Percentiles rank a stretch among this genome's conserved stretches.
phyloP scores from a whole-genome alignment of 768 basidiomycete species.

The Coprinopsis sp. region DNA sequence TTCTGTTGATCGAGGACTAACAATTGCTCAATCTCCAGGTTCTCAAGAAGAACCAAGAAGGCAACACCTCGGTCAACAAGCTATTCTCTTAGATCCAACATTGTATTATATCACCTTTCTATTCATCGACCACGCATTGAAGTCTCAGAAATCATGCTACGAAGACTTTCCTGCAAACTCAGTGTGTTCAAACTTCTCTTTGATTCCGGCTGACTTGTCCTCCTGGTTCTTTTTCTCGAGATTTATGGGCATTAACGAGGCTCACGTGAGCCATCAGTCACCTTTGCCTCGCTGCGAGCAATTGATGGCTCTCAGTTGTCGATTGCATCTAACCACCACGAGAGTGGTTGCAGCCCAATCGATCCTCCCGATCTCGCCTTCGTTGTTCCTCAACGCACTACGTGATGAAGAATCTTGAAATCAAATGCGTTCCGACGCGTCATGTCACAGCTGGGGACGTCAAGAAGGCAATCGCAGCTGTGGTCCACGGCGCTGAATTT shows the following conservation, averaged over 20 bases:
- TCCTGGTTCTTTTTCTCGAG: no score
- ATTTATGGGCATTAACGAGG: no score
- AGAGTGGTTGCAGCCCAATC: not conserved
- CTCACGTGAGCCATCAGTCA: not conserved
- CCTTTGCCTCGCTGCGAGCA: not conserved
- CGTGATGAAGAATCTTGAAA: not conserved
- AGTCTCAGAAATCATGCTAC: no score
- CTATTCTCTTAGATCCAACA: conserved; percentile 72
- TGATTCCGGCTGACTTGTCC: no score
- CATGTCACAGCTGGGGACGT: not conserved
- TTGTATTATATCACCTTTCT: conserved; percentile 11
- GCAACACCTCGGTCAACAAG: conserved; percentile 92
- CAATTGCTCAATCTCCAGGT: conserved; percentile 42
- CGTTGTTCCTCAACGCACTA: not conserved
- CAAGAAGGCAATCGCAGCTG: not conserved
- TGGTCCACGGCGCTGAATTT: not conserved
- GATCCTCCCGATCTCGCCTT: not conserved
- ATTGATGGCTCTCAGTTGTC: not conserved
- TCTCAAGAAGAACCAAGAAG: conserved; percentile 95
- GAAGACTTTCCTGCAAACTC: no score
- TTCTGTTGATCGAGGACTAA: not conserved
- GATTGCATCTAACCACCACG: conserved; percentile 6
- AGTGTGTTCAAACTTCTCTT: no score
- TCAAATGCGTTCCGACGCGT: not conserved
- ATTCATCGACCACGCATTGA: not conserved